phyloP scores from a whole-genome alignment of 805 yeast species.

The Lachancea nothofagi region DNA sequence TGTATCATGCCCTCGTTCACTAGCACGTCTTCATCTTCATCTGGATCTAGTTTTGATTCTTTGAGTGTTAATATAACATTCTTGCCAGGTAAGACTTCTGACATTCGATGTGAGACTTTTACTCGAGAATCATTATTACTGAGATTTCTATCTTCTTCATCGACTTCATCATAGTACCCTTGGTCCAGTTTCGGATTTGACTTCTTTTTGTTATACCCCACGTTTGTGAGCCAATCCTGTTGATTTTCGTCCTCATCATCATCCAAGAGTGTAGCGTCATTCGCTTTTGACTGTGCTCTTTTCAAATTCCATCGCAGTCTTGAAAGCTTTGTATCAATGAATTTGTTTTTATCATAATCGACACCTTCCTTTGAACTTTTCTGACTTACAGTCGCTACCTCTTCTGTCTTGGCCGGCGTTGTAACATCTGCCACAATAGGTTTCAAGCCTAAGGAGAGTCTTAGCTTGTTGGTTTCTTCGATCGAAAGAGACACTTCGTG shows the following conservation, averaged over 20 bases:
- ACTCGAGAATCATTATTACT: constrained; percentile 31
- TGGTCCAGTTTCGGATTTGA: constrained; percentile 4
- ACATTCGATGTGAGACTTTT: constrained; percentile 47
- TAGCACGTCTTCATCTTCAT: constrained; percentile 24
- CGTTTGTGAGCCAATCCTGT: constrained; percentile 21
- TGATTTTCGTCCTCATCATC: constrained; percentile 7
- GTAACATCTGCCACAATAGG: constrained; percentile 25
- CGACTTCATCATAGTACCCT: constrained; percentile 5
- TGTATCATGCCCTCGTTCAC: constrained; percentile 25
- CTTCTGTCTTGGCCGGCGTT: too few species aligned
- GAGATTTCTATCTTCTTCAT: constrained; percentile 4
- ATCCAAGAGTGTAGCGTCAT: constrained; percentile 22
- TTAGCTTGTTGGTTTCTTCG: constrained; percentile 41
- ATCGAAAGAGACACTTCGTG: constrained; percentile 29
- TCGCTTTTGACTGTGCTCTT: constrained; percentile 17
- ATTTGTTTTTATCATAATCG: constrained; percentile 7
- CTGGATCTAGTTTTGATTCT: constrained; percentile 33
- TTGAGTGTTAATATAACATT: constrained; percentile 52
- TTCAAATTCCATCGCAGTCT: constrained; percentile 6
- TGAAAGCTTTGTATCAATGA: constrained; percentile 1
- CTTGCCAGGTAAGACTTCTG: constrained; percentile 35
- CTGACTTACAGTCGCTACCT: too few species aligned
- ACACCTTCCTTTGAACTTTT: constrained; percentile 6
- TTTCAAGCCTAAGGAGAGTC: constrained; percentile 37
- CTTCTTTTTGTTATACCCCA: constrained; percentile 18